These are phyloP conservation scores for Nakaseomyces delphensis DNA, from an alignment of 1,139 yeast species.

Conservation along the genomic window DNA sequence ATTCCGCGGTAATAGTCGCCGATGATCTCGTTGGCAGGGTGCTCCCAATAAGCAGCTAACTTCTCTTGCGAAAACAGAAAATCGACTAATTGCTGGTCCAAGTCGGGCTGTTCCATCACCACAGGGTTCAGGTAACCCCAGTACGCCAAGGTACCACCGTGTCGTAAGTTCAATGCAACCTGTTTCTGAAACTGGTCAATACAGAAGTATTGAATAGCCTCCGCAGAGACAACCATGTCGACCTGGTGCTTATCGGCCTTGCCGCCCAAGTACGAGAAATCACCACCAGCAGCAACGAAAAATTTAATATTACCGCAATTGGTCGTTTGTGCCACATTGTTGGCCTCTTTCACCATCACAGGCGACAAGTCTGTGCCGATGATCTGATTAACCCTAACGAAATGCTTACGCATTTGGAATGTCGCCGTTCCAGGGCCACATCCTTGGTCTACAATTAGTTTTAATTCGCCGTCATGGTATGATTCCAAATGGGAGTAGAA, in stretches of 20 bases:
- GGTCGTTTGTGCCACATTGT: slow-evolving; percentile 10
- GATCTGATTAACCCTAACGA: slow-evolving; percentile 36
- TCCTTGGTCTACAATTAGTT: slow-evolving; percentile 55
- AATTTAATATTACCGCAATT: slow-evolving; percentile 25
- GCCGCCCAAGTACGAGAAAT: background rate
- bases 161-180: slow-evolving; percentile 42
- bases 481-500: slow-evolving; percentile 41
- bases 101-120: slow-evolving; percentile 35
- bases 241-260: slow-evolving; percentile 30
- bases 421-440: slow-evolving; percentile 81
- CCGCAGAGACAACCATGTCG: slow-evolving; percentile 65
- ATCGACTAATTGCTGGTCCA: slow-evolving; percentile 34
- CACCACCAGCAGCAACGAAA: slow-evolving; percentile 10
- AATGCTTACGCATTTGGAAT: slow-evolving; percentile 38
- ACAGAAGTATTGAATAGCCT: slow-evolving; percentile 74
- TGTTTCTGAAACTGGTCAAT: slow-evolving; percentile 45
- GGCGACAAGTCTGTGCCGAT: slow-evolving; percentile 59
- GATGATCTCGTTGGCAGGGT: slow-evolving; percentile 57
- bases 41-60: slow-evolving; percentile 67
- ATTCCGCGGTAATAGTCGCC: slow-evolving; percentile 39
- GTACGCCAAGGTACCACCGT: slow-evolving; percentile 58
- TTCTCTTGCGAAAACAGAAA: slow-evolving; percentile 35
- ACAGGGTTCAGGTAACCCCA: slow-evolving; percentile 77
- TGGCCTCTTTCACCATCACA: slow-evolving; percentile 51
- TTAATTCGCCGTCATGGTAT: slow-evolving; percentile 33